Conservation (phyloP, 2,329 filamentous ascomycete species). For the Dothidotthia symphoricarpi region DNA sequence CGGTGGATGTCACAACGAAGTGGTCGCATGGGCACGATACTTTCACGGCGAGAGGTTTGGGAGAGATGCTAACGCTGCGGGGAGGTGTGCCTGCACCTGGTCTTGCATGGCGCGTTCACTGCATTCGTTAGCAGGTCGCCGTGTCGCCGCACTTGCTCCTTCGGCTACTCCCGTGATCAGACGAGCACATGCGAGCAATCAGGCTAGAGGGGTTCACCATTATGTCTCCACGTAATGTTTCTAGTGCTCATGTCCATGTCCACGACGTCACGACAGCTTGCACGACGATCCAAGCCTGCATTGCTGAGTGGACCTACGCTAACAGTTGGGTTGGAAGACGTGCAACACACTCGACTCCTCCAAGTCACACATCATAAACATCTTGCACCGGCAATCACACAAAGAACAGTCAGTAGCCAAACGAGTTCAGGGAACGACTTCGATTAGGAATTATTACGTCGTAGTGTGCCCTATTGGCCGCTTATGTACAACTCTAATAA, state of each 20-base stretch:
- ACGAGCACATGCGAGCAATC: constrained; percentile 7
- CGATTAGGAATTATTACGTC: constrained; percentile 44
- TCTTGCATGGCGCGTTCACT: too few relatives aligned
- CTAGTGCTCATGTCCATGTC: too few relatives aligned
- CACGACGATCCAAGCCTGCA: too few relatives aligned
- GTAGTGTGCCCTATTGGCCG: constrained; percentile 41
- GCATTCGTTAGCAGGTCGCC: too few relatives aligned
- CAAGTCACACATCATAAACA: too few relatives aligned
- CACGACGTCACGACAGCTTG: too few relatives aligned
- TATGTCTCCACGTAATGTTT: constrained; percentile 9
- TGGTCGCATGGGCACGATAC: constrained; percentile 8
- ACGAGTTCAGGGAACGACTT: constrained; percentile 20
- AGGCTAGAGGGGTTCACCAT: constrained; percentile 8
- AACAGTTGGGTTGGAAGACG: background rate
- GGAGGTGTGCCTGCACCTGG: constrained; percentile 3
- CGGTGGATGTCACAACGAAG: constrained; percentile 1
- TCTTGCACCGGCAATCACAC: too few relatives aligned
- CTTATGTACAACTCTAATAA: constrained; percentile 43
- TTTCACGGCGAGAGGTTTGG: constrained; percentile 1
- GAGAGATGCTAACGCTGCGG: constrained; percentile 3
- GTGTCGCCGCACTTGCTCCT: constrained; percentile 4
- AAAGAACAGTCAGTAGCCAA: too few relatives aligned
- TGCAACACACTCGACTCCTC: too few relatives aligned
- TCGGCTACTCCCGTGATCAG: constrained; percentile 5
- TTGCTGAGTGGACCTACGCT: too few relatives aligned